Percentiles rank a stretch among this genome's conserved stretches.
Evolutionary conservation across 2,329 filamentous ascomycete species (phyloP).

Genomic region (Ophiostoma perfectum): DNA sequence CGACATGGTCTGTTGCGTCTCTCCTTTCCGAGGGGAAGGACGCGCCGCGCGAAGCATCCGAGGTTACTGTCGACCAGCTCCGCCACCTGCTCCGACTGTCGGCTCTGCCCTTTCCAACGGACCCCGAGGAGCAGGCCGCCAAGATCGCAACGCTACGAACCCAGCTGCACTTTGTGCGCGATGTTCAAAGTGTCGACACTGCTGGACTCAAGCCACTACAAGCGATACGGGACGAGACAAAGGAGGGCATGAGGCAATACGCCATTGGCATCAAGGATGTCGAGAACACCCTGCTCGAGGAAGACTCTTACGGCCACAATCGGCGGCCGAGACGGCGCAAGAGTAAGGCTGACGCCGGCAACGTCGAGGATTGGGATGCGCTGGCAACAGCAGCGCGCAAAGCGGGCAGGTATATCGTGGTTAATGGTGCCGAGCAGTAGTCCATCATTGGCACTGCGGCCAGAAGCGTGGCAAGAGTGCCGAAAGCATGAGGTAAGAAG

Average conservation of each 20-base stretch:
- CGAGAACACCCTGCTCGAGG: slow-evolving; percentile 50
- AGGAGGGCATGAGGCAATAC: slow-evolving; percentile 47
- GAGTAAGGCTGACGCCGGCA: slow-evolving; percentile 33
- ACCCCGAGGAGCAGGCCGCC: slow-evolving; percentile 55
- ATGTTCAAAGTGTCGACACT: slow-evolving; percentile 76
- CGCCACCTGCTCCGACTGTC: slow-evolving; percentile 84
- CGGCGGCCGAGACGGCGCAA: slow-evolving; percentile 39
- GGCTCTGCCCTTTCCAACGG: slow-evolving; percentile 69
- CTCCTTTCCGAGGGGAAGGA: slow-evolving; percentile 45
- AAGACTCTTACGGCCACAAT: slow-evolving; percentile 56
- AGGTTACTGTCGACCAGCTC: slow-evolving; percentile 62
- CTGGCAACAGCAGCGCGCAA: slow-evolving; percentile 60
- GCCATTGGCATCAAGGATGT: slow-evolving; percentile 56
- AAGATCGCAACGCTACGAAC: slow-evolving; percentile 72
- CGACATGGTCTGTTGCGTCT: slow-evolving; percentile 77
- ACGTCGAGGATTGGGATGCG: slow-evolving; percentile 64
- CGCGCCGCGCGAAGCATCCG: slow-evolving; percentile 26
- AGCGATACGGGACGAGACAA: slow-evolving; percentile 76
- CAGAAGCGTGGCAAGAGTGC: too few species aligned
- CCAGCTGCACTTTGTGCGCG: slow-evolving; percentile 85
- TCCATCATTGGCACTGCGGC: background rate
- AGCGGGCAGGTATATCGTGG: slow-evolving; percentile 70
- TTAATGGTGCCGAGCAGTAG: slow-evolving; percentile 46
- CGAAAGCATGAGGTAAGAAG: too few species aligned
- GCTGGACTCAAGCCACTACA: slow-evolving; percentile 65